Conservation (phyloP, 2,329 filamentous ascomycete genomes). For the Reticulascus tulasneorum region DNA sequence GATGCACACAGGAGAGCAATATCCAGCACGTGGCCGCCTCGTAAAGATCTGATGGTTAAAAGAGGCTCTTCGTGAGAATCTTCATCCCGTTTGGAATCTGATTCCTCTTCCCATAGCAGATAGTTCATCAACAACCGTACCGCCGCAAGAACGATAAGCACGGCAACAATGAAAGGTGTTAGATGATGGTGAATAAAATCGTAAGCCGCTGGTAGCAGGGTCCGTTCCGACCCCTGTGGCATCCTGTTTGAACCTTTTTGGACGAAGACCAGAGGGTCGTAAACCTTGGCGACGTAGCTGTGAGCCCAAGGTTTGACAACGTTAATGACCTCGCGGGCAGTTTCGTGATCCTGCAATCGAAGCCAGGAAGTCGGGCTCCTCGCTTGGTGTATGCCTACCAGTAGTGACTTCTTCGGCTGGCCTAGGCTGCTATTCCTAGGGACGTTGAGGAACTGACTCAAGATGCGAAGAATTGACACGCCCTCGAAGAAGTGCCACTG, state of each 20-base stretch:
- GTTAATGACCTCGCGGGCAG: constrained; percentile 71
- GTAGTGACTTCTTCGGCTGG: constrained; percentile 30
- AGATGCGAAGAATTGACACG: constrained; percentile 37
- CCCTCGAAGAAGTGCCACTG: constrained; percentile 76
- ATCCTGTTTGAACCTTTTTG: constrained; percentile 64
- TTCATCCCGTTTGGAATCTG: constrained; percentile 39
- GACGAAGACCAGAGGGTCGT: constrained; percentile 71
- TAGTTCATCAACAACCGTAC: constrained; percentile 71
- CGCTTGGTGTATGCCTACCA: constrained; percentile 66
- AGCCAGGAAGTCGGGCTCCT: constrained; percentile 75
- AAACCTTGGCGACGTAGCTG: constrained; percentile 70
- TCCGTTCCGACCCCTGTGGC: constrained; percentile 43
- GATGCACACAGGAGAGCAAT: constrained; percentile 62
- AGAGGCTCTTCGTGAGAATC: constrained; percentile 44
- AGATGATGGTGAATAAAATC: constrained; percentile 64
- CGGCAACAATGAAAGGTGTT: constrained; percentile 55
- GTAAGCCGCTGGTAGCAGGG: constrained; percentile 55
- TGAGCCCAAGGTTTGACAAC: constrained; percentile 68
- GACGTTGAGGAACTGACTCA: constrained; percentile 28
- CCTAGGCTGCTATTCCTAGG: constrained; percentile 20
- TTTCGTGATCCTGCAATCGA: constrained; percentile 72
- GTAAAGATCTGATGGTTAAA: constrained; percentile 57
- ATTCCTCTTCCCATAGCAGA: constrained; percentile 63
- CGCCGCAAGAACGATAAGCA: constrained; percentile 59
- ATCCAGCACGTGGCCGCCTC: constrained; percentile 64